A percentile compares a stretch with the other conserved stretches of the same genome.
phyloP scores from a whole-genome alignment of 225 moss, liverwort and hornwort species.

The Pleurozium schreberi region DNA sequence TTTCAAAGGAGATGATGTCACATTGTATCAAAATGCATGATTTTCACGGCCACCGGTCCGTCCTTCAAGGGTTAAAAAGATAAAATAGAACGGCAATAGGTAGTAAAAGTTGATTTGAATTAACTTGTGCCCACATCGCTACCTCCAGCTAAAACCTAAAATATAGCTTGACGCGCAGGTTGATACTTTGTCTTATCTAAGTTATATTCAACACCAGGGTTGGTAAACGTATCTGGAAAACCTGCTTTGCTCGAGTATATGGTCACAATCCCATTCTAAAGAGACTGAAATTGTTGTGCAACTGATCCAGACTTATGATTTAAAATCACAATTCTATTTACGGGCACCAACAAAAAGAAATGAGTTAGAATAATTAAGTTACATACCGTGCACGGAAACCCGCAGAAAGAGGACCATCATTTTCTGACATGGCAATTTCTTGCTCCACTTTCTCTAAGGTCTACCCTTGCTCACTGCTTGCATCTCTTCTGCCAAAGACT shows the following conservation, averaged over 20 bases:
- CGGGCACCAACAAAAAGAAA: not conserved
- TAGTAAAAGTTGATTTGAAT: not conserved
- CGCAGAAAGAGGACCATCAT: conserved; percentile 76
- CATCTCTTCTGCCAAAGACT: conserved; percentile 93
- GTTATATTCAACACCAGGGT: not conserved
- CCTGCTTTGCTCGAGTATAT: not conserved
- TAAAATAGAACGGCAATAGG: not conserved
- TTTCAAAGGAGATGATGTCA: no score
- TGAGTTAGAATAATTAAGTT: not conserved
- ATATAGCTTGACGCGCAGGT: not conserved
- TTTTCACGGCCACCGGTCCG: no score
- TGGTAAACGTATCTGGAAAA: not conserved
- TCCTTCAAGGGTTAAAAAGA: no score
- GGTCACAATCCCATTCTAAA: not conserved
- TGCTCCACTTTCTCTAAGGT: conserved; percentile 86
- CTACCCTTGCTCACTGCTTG: conserved; percentile 85
- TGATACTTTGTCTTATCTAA: not conserved
- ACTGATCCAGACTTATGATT: not conserved
- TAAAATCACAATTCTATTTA: not conserved
- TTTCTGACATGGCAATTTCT: conserved; percentile 82
- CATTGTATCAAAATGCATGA: no score
- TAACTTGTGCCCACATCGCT: not conserved
- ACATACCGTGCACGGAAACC: conserved; percentile 68
- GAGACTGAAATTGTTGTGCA: not conserved
- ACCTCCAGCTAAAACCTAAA: not conserved